These are phyloP conservation scores for Schizopora paradoxa DNA, from an alignment of 1,284 basidiomycete species.

Conservation along the genomic window DNA sequence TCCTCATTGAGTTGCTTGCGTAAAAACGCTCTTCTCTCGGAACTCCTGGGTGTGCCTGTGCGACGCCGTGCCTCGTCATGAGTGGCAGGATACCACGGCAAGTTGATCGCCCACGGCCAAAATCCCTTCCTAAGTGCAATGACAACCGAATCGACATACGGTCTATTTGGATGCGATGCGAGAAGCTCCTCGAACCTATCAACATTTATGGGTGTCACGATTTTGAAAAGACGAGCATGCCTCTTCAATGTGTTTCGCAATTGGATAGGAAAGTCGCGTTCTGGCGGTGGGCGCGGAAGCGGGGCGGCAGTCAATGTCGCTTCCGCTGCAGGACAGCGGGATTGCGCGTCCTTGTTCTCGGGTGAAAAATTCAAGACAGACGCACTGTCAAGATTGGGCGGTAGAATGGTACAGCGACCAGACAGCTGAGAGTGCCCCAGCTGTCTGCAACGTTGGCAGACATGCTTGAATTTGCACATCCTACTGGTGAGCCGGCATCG, in stretches of 20 bases:
- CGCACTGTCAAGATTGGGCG: too few species aligned
- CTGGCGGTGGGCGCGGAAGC: constrained; percentile 7
- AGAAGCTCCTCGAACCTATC: constrained; percentile 27
- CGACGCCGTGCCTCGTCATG: constrained; percentile 23
- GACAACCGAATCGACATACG: constrained; percentile 31
- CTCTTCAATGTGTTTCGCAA: constrained; percentile 2
- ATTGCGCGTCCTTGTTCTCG: too few species aligned
- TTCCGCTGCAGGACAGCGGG: background rate
- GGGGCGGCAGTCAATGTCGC: constrained; percentile 9
- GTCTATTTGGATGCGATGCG: constrained; percentile 30
- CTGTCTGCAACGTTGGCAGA: too few species aligned
- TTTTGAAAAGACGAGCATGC: constrained; percentile 28
- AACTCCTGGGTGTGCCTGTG: constrained; percentile 5
- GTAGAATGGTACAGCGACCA: too few species aligned
- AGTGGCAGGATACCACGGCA: constrained; percentile 21
- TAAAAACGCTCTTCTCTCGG: constrained; percentile 28
- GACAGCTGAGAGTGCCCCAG: too few species aligned
- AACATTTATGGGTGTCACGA: constrained; percentile 33
- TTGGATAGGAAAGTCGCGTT: constrained; percentile 1
- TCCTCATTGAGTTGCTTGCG: constrained; percentile 31
- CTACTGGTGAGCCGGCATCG: too few species aligned
- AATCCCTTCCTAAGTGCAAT: constrained; percentile 32
- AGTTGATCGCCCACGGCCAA: constrained; percentile 36
- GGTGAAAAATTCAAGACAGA: too few species aligned
- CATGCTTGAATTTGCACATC: too few species aligned